Evolutionary conservation across 306 rosid species (phyloP), one percentile per base, ranked within the genome.

Genomic region (Prunus mongolica): DNA sequence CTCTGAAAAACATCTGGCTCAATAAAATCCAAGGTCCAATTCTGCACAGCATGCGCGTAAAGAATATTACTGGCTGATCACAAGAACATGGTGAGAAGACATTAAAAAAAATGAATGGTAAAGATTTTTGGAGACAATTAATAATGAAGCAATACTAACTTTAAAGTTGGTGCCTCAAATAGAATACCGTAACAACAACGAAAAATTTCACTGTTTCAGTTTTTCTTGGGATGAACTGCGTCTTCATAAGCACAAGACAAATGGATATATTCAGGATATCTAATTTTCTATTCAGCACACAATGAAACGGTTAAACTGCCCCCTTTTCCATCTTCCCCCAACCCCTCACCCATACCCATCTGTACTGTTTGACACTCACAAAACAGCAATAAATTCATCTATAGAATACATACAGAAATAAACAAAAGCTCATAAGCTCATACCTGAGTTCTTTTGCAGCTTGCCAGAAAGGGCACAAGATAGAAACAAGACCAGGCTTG

Each of bases 1-100:
- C 75, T 65, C 75, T 56, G 32, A 25, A 58, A 71, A 62, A 24
- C 27, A 71, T 54, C 74, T 66, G 71, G 69, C 77, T 74, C 27
- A 78, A 11, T 74, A 78, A 75, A 63, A 63, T 68, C 51, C 74
- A 77, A 79, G 44, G 72, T 75, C 61, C 60, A 66, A 15, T 77
- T 79, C 28, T 18, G 46, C 68, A 66, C 77, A 55, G 82, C 69
- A 57, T 54, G 67, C 30, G 70, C 62, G 64, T 41, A 65, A 68
- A 71, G 55, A 78, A 72, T 60, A 61, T 66, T 62, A 22, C 56
- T 44, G 67, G 38, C 60, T 13, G 27, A 45, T 49, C 51, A 49
- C 9, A 24, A 67, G 64, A 67, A 76, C 58, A 66, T 41, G 57
- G 58, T 22, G 15, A 56, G 52, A 82, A 50, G 74, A 45, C 20